Percentiles rank a stretch among this genome's conserved stretches.
Conservation (phyloP, 352 stramenopile species). For the Elongisporangium prolatum region DNA sequence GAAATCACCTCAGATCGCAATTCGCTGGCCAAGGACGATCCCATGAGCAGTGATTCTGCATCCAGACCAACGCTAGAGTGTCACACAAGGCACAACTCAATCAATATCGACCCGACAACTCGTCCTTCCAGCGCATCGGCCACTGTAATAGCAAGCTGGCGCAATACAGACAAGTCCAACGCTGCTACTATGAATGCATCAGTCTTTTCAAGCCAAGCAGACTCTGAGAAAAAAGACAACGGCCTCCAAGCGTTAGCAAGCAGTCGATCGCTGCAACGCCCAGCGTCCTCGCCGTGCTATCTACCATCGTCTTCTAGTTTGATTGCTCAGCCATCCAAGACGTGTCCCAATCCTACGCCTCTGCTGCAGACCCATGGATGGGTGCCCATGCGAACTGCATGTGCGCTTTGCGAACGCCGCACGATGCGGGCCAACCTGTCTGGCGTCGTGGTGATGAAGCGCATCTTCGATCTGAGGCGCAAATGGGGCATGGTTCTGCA, state of each 20-base stretch:
- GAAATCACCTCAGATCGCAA: background rate
- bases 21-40: background rate
- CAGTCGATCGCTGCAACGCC: constrained; percentile 1
- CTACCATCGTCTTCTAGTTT: constrained; percentile 8
- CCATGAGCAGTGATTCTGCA: background rate
- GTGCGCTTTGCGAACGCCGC: constrained; percentile 41
- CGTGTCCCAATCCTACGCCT: background rate
- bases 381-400: constrained; percentile 21
- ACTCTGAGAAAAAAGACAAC: background rate
- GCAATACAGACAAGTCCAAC: background rate
- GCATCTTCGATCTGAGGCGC: constrained; percentile 33
- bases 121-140: background rate
- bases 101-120: background rate
- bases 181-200: background rate
- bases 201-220: background rate
- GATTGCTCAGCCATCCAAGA: background rate
- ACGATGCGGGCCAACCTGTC: constrained; percentile 34
- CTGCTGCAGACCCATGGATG: constrained; percentile 8
- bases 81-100: background rate
- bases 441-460: constrained; percentile 44
- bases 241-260: constrained; percentile 5
- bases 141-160: background rate
- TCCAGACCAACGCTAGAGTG: too few species aligned
- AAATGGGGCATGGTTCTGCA: constrained; percentile 46
- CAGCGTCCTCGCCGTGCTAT: constrained; percentile 22